Evolutionary conservation across 2,329 filamentous ascomycete species (phyloP).

Genomic region (Diaporthe batatas): DNA sequence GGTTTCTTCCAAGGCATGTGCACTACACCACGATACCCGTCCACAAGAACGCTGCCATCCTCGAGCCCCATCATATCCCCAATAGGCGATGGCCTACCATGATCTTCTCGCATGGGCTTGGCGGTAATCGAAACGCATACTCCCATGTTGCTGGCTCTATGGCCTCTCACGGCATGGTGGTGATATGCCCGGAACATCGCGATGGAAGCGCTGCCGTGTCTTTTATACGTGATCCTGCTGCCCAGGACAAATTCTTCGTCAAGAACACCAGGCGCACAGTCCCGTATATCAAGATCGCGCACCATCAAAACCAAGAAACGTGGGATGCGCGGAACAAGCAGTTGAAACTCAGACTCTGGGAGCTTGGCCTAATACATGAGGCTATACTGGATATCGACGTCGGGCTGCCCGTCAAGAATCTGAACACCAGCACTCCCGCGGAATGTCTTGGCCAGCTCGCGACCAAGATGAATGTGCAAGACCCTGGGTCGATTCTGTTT

Average conservation of each 20-base stretch:
- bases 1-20: conserved; percentile 77
- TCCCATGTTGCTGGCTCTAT: conserved; percentile 85
- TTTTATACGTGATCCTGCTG: conserved; percentile 73
- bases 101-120: conserved; percentile 89
- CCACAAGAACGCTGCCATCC: conserved; percentile 76
- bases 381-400: conserved; percentile 76
- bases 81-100: conserved; percentile 80
- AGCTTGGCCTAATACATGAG: conserved; percentile 78
- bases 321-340: conserved; percentile 78
- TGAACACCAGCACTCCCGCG: conserved; percentile 63
- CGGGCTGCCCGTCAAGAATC: conserved; percentile 63
- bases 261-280: conserved; percentile 54
- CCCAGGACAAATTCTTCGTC: conserved; percentile 55
- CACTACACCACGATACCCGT: conserved; percentile 81
- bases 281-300: conserved; percentile 68
- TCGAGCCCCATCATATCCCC: conserved; percentile 58
- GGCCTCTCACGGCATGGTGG: conserved; percentile 84
- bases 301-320: conserved; percentile 74
- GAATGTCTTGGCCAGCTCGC: conserved; percentile 70
- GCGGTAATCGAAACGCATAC: conserved; percentile 85
- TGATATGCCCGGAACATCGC: conserved; percentile 85
- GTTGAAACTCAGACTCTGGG: conserved; percentile 82
- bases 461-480: conserved; percentile 74
- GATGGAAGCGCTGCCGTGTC: conserved; percentile 85
- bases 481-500: conserved; percentile 80